These are phyloP conservation scores for Phytophthora fragariaefolia DNA, from an alignment of 352 stramenopile species.

Conservation along the genomic window DNA sequence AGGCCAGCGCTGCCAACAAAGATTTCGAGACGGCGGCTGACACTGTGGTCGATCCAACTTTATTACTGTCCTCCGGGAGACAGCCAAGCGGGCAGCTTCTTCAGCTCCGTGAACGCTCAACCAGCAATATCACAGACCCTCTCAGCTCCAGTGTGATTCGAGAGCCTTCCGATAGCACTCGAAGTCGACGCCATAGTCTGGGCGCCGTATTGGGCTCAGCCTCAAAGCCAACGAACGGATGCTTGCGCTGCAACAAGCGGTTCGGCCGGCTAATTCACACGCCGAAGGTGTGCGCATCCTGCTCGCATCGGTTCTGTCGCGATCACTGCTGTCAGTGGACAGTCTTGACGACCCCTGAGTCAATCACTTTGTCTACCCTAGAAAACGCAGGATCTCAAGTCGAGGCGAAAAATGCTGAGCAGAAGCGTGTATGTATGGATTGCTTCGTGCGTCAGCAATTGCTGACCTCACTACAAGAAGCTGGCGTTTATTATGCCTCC, in stretches of 20 bases:
- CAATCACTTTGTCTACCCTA: conserved; percentile 5
- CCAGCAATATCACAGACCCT: conserved; percentile 30
- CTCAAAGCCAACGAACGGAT: conserved; percentile 28
- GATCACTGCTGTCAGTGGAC: conserved; percentile 50
- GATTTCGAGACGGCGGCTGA: conserved; percentile 32
- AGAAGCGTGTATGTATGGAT: conserved; percentile 52
- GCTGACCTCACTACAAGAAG: conserved; percentile 47
- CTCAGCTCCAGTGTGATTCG: conserved; percentile 24
- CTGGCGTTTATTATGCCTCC: conserved; percentile 43
- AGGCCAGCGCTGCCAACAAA: conserved; percentile 17
- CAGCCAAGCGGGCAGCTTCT: conserved; percentile 7
- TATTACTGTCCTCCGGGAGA: conserved; percentile 11
- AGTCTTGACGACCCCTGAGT: conserved; percentile 27
- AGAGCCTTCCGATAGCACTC: conserved; percentile 5
- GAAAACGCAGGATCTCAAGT: conserved; percentile 12
- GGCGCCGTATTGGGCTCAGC: conserved; percentile 20
- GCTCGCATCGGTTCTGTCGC: conserved; percentile 53
- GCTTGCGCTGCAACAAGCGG: conserved; percentile 49
- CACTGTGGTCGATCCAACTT: conserved; percentile 19
- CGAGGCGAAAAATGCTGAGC: conserved; percentile 13
- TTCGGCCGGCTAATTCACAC: conserved; percentile 54
- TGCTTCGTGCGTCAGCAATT: conserved; percentile 63
- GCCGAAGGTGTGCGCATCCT: conserved; percentile 58
- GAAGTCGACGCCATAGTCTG: conserved; percentile 29
- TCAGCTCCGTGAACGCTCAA: conserved; percentile 13